Evolutionary conservation across 176 grass and related monocot species (phyloP), one percentile per base, ranked within the genome.

Genomic region (Canna indica): DNA sequence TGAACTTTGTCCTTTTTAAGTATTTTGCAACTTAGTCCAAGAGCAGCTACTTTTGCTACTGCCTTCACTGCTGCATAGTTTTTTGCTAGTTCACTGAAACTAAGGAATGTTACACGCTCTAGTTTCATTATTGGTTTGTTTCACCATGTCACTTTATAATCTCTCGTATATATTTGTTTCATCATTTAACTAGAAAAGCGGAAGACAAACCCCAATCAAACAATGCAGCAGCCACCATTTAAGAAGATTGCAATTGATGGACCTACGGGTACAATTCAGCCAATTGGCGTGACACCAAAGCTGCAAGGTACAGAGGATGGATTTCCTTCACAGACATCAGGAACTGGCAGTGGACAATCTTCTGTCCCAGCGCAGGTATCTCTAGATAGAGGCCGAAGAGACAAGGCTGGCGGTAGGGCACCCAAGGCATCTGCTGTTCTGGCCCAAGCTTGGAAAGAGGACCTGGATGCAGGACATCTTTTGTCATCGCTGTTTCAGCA

Each of bases 371-470:
- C 78, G 42, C 79, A 82, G 46, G 45, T 54, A 22, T 18, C 77
- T 1, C 70, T 53, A 59, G 71, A 73, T 52, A 69, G 79, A 20
- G 76, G 70, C 58, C 75, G 73, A 57, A 88, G 76, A 69, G 80
- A 85, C 14, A 81, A 84, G 30, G 64, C 74, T 34, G 74, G 30
- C 33, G 64, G 58, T n/a, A 74, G 71, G 33, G 28, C 68, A 3
- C 88, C 84, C 8, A 89, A 59, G 44, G 79, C 77, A 12, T 97
- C 86, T 0, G 17, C 58, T 0, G 83, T 90, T 60, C 66, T 97
- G 68, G 84, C 86, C 70, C 86, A 92, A 81, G 88, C 93, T 29
- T 97, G 93, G 93, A 92, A 85, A 59, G 93, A 97, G 72, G 93
- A 97, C 47, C 56, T 85, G 39, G 80, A 97, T 53, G 74, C 82